Conservation (phyloP, 352 stramenopile genomes). For the Thraustochytrium sp. region DNA sequence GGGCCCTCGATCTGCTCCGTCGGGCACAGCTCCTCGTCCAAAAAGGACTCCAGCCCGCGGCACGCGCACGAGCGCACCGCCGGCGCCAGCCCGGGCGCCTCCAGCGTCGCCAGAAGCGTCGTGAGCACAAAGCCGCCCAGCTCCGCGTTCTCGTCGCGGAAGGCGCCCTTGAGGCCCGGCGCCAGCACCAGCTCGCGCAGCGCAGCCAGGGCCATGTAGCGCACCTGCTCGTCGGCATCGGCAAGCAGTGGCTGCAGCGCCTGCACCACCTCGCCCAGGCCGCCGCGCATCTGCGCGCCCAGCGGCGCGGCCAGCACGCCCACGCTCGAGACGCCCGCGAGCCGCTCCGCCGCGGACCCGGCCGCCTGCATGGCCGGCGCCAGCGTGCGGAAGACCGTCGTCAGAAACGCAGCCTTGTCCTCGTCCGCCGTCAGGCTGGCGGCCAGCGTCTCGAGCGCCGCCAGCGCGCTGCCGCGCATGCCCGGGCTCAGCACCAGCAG, state of each 20-base stretch:
- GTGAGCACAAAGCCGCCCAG: background rate
- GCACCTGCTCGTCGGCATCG: background rate
- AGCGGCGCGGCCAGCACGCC: background rate
- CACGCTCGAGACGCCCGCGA: background rate
- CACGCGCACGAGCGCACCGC: background rate
- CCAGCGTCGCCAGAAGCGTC: background rate
- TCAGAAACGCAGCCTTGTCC: background rate
- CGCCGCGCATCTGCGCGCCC: background rate
- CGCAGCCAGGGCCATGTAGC: background rate
- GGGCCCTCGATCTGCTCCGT: background rate
- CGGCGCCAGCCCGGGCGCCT: background rate
- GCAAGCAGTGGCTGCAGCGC: background rate
- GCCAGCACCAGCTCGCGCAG: slow-evolving; percentile 22
- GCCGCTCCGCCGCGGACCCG: background rate
- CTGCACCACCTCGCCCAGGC: background rate
- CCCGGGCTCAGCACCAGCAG: background rate
- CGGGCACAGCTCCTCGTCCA: background rate
- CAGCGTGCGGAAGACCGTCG: background rate
- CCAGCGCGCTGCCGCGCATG: background rate
- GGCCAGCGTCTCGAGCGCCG: background rate
- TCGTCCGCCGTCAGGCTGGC: background rate
- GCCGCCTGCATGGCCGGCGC: background rate
- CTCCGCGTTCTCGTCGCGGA: background rate
- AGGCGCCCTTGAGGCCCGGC: slow-evolving; percentile 2
- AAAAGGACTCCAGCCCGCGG: background rate